Conservation (phyloP, 2,329 filamentous ascomycete genomes). For the Fusarium pseudonygamai region DNA sequence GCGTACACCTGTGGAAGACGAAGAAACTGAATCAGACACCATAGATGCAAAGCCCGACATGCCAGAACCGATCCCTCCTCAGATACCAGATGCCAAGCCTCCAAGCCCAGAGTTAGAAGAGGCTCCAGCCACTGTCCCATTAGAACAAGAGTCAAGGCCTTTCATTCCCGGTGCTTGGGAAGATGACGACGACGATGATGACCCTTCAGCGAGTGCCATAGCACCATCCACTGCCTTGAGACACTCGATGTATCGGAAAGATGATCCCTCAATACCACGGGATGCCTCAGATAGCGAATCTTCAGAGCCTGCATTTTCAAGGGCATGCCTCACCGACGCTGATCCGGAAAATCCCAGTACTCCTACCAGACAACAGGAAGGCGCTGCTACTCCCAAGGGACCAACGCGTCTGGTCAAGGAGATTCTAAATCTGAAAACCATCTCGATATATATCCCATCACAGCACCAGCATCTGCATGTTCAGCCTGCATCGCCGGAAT, state of each 20-base stretch:
- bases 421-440: conserved; percentile 58
- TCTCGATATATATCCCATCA: conserved; percentile 66
- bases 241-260: conserved; percentile 13
- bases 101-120: conserved; percentile 7
- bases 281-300: conserved; percentile 37
- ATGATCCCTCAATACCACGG: neutral
- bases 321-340: conserved; percentile 33
- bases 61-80: neutral
- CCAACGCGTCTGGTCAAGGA: conserved; percentile 66
- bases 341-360: conserved; percentile 21
- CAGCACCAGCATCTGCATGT: conserved; percentile 57
- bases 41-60: neutral
- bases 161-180: conserved; percentile 65
- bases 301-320: conserved; percentile 45
- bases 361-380: conserved; percentile 47
- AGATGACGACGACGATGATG: conserved; percentile 52
- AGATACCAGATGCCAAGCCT: neutral
- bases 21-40: neutral
- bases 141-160: conserved; percentile 11
- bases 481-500: conserved; percentile 43
- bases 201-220: conserved; percentile 13
- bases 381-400: conserved; percentile 60
- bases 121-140: neutral
- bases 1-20: neutral
- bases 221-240: conserved; percentile 1